Evolutionary conservation across 2,329 filamentous ascomycete species (phyloP).

Genomic region (Corynespora cassiicola): DNA sequence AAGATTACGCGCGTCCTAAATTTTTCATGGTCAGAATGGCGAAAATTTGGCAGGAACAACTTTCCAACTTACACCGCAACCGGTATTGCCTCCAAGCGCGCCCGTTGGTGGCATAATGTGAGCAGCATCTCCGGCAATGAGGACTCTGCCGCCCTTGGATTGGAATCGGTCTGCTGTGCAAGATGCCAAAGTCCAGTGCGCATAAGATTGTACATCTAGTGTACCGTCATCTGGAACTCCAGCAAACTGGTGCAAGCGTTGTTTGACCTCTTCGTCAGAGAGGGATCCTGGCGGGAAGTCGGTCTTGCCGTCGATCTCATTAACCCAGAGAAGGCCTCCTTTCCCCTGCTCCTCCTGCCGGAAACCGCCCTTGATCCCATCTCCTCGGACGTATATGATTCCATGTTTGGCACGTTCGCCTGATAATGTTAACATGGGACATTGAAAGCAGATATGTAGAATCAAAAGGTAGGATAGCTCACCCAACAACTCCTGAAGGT

Average conservation of each 20-base stretch:
- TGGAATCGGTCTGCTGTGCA: too few species aligned
- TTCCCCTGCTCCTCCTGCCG: neutral
- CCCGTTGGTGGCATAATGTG: slow-evolving; percentile 11
- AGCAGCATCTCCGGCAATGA: slow-evolving; percentile 15
- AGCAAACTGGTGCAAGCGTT: slow-evolving; percentile 2
- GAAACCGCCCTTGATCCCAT: slow-evolving; percentile 1
- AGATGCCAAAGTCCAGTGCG: slow-evolving; percentile 6
- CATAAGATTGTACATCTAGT: neutral
- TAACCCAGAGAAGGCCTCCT: neutral
- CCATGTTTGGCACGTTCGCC: neutral
- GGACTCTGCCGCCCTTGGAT: slow-evolving; percentile 2
- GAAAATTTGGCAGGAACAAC: too few species aligned
- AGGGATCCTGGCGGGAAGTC: neutral
- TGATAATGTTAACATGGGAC: too few species aligned
- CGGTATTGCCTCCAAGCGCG: slow-evolving; percentile 11
- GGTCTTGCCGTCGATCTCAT: neutral
- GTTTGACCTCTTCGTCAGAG: neutral
- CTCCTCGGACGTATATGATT: neutral
- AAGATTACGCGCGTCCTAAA: slow-evolving; percentile 15
- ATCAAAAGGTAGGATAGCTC: too few species aligned
- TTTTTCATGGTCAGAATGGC: too few species aligned
- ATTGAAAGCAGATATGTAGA: too few species aligned
- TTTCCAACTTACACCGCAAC: too few species aligned
- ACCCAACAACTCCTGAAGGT: neutral
- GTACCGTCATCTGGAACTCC: slow-evolving; percentile 1